Percentiles rank a stretch among this genome's conserved stretches.
phyloP scores from a whole-genome alignment of 176 grass and related monocot species.

The Carex kokanica region DNA sequence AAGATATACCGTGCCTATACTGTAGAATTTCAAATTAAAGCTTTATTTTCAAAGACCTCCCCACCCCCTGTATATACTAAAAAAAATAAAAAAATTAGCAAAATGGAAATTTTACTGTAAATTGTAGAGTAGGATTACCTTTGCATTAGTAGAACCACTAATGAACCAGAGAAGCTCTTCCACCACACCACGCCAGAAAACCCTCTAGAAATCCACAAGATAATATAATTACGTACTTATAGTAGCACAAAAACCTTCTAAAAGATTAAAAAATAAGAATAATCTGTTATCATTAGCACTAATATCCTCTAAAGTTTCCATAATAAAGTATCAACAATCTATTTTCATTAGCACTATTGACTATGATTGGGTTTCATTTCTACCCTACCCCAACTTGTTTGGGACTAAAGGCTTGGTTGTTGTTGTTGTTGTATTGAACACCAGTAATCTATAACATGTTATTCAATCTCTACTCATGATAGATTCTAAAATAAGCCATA shows the following conservation, averaged over 20 bases:
- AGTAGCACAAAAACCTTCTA: not conserved
- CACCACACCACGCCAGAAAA: conserved; percentile 81
- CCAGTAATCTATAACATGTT: not conserved
- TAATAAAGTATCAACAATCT: conserved; percentile 1
- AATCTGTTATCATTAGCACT: not conserved
- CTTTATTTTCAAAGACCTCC: too few relatives aligned
- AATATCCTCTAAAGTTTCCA: conserved; percentile 29
- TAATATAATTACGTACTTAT: not conserved
- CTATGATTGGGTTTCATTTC: too few relatives aligned
- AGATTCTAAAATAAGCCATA: not conserved
- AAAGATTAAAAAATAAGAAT: not conserved
- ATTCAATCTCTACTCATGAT: conserved; percentile 5
- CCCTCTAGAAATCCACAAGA: conserved; percentile 42
- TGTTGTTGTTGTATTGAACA: not conserved
- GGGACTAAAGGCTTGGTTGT: too few relatives aligned
- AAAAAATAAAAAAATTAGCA: not conserved
- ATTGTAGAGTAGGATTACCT: conserved; percentile 40
- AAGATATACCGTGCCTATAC: too few relatives aligned
- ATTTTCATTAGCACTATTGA: not conserved
- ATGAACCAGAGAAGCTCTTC: conserved; percentile 96
- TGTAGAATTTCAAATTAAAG: too few relatives aligned
- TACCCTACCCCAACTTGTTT: too few relatives aligned
- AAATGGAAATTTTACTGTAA: conserved; percentile 17
- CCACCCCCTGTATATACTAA: not conserved
- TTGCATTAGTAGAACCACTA: conserved; percentile 76